phyloP scores from a whole-genome alignment of 2,329 filamentous ascomycete species.

The Xylariales sp. region DNA sequence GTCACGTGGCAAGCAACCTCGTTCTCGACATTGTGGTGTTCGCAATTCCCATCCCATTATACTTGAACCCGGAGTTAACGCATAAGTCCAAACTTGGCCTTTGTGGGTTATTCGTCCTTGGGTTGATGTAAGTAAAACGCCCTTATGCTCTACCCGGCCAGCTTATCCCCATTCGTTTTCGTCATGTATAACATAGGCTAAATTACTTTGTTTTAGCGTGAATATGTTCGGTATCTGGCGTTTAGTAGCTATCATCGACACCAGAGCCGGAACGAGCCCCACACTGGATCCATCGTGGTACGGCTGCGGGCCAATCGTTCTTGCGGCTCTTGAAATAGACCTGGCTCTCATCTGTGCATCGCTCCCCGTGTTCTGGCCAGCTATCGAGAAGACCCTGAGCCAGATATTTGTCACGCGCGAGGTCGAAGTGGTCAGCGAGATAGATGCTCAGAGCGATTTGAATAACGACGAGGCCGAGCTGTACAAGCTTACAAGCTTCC shows the following conservation, averaged over 20 bases:
- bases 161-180: too few species aligned
- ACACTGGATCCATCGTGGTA: constrained; percentile 30
- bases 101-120: constrained; percentile 3
- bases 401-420: constrained; percentile 23
- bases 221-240: constrained; percentile 26
- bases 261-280: constrained; percentile 23
- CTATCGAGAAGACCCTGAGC: constrained; percentile 16
- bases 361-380: constrained; percentile 24
- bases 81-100: constrained; percentile 2
- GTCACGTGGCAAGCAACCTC: constrained; percentile 27
- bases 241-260: constrained; percentile 22
- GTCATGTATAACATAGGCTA: too few species aligned
- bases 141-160: too few species aligned
- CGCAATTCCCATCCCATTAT: constrained; percentile 3
- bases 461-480: too few species aligned
- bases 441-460: too few species aligned
- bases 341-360: constrained; percentile 20
- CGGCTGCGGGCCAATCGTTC: constrained; percentile 19
- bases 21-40: constrained; percentile 19
- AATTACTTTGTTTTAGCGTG: too few species aligned
- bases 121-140: constrained; percentile 6
- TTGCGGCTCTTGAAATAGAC: constrained; percentile 20
- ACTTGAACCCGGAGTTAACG: not conserved
- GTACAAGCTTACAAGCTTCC: too few species aligned
- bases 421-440: too few species aligned